A percentile compares a stretch with the other conserved stretches of the same genome.
phyloP scores from a whole-genome alignment of 257 asterid genomes.

The Datura wrightii region DNA sequence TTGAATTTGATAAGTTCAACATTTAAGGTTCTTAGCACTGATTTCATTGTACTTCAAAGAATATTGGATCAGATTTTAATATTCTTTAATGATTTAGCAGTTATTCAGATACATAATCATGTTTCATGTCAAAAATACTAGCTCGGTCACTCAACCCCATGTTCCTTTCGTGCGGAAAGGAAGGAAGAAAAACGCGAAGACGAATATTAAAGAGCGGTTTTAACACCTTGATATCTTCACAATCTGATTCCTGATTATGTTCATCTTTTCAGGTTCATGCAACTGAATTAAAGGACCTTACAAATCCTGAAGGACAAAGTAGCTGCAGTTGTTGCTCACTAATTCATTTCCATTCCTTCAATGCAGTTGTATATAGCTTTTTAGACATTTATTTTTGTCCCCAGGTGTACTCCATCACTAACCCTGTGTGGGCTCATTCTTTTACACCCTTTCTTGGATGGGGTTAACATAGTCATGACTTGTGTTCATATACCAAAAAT shows the following conservation, averaged over 20 bases:
- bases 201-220: too few relatives aligned
- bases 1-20: neutral
- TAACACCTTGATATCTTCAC: neutral
- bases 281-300: neutral
- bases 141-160: neutral
- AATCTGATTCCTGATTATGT: neutral
- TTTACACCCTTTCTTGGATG: conserved; percentile 11
- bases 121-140: neutral
- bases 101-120: neutral
- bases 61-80: neutral
- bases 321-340: neutral
- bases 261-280: neutral
- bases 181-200: too few relatives aligned
- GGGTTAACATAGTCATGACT: neutral
- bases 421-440: neutral
- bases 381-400: neutral
- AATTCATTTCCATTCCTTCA: conserved; percentile 4
- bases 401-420: neutral
- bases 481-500: neutral
- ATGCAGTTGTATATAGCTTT: neutral
- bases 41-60: neutral
- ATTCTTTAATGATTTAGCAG: neutral
- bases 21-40: neutral
- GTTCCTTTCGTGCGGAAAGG: too few relatives aligned
- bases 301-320: conserved; percentile 2